Conservation (phyloP, 1,284 basidiomycete species). For the Melanopsichium pennsylvanicum region DNA sequence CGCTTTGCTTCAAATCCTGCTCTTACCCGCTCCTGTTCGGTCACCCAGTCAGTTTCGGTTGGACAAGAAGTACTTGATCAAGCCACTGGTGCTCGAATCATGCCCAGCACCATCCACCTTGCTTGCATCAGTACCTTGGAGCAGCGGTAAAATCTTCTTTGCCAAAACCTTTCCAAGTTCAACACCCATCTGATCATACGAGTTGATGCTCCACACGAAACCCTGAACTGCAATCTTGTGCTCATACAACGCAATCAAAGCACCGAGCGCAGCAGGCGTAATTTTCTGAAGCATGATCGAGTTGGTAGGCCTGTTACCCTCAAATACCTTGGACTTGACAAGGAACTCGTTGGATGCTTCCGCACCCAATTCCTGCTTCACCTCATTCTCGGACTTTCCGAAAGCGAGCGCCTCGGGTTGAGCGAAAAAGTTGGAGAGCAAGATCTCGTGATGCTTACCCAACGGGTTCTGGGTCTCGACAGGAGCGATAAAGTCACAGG, state of each 20-base stretch:
- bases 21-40: background rate
- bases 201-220: slow-evolving; percentile 97
- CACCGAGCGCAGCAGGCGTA: slow-evolving; percentile 87
- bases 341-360: slow-evolving; percentile 79
- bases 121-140: slow-evolving; percentile 73
- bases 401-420: slow-evolving; percentile 92
- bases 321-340: slow-evolving; percentile 96
- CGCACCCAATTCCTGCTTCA: slow-evolving; percentile 78
- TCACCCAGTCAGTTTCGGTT: slow-evolving; percentile 44
- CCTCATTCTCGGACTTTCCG: slow-evolving; percentile 92
- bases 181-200: slow-evolving; percentile 74
- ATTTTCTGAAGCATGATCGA: slow-evolving; percentile 92
- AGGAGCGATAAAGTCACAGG: slow-evolving; percentile 91
- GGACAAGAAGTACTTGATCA: slow-evolving; percentile 59
- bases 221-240: slow-evolving; percentile 99
- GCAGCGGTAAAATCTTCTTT: slow-evolving; percentile 90
- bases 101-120: slow-evolving; percentile 78
- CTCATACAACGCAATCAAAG: slow-evolving; percentile 90
- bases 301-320: slow-evolving; percentile 96
- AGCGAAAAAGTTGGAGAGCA: slow-evolving; percentile 97
- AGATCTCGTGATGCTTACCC: slow-evolving; percentile 87
- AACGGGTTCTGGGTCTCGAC: slow-evolving; percentile 93
- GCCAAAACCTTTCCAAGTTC: slow-evolving; percentile 88
- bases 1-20: slow-evolving; percentile 12
- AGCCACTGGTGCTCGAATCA: slow-evolving; percentile 74